These are phyloP conservation scores for Tuber umbilicatum DNA, from an alignment of 495 filamentous ascomycete genomes.

Conservation along the genomic window DNA sequence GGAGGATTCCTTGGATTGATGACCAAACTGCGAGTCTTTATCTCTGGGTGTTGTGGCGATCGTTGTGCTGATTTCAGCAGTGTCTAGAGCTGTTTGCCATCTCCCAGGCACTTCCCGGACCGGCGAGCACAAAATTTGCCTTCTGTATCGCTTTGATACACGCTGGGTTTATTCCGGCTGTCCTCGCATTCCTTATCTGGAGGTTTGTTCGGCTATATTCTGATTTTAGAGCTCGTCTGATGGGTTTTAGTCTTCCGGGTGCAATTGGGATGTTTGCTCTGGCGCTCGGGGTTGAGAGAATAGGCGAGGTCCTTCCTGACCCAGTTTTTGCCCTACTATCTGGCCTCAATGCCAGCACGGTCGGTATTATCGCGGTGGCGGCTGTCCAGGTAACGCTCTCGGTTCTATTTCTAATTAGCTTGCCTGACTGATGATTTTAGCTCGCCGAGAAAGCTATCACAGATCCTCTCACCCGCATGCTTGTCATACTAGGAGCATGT, in stretches of 20 bases:
- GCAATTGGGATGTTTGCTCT: slow-evolving; percentile 71
- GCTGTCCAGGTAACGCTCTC: slow-evolving; percentile 52
- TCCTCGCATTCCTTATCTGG: slow-evolving; percentile 65
- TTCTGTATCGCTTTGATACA: slow-evolving; percentile 67
- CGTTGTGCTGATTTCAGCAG: slow-evolving; percentile 42
- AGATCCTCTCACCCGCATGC: slow-evolving; percentile 59
- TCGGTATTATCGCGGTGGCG: slow-evolving; percentile 73
- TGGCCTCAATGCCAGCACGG: slow-evolving; percentile 69
- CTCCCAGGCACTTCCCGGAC: slow-evolving; percentile 68
- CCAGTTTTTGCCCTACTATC: slow-evolving; percentile 70
- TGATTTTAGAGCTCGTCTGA: neutral
- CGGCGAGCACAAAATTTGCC: slow-evolving; percentile 71
- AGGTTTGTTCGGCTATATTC: slow-evolving; percentile 45
- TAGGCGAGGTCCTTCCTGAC: slow-evolving; percentile 55
- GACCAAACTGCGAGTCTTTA: slow-evolving; percentile 56
- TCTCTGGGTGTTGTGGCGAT: neutral
- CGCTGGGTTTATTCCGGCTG: slow-evolving; percentile 55
- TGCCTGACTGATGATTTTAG: neutral
- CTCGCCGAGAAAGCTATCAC: slow-evolving; percentile 68
- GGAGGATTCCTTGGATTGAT: slow-evolving; percentile 58
- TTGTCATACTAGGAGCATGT: slow-evolving; percentile 62
- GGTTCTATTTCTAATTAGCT: neutral
- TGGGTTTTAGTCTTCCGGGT: slow-evolving; percentile 56
- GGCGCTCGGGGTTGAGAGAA: slow-evolving; percentile 59
- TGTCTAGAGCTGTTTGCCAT: slow-evolving; percentile 80